Evolutionary conservation across 106 monocot species (phyloP).

Genomic region (Dactylorhiza incarnata): DNA sequence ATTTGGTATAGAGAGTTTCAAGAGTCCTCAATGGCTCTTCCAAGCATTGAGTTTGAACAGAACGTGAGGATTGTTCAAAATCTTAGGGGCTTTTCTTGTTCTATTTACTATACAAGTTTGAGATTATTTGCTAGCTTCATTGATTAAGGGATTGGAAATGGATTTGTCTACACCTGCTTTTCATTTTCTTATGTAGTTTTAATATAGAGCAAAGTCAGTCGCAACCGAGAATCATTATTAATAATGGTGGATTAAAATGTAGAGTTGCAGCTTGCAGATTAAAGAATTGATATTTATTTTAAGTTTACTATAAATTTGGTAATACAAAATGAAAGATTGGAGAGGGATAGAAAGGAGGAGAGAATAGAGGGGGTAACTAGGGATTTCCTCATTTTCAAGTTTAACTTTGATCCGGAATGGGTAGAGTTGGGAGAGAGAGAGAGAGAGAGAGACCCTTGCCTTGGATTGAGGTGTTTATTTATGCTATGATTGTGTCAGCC

Average conservation of each 20-base stretch:
- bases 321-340: no score
- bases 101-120: not conserved
- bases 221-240: not conserved
- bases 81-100: not conserved
- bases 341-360: no score
- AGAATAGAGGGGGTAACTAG: no score
- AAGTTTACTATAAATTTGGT: not conserved
- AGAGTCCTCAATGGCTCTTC: constrained; percentile 21
- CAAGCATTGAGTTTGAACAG: constrained; percentile 29
- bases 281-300: not conserved
- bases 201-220: not conserved
- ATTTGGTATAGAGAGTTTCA: constrained; percentile 19
- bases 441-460: no score
- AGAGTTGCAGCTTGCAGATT: not conserved
- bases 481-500: no score
- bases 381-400: no score
- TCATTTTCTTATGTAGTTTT: not conserved
- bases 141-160: not conserved
- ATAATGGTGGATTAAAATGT: not conserved
- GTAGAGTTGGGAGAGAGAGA: no score
- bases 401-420: no score
- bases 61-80: constrained; percentile 2
- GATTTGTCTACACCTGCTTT: not conserved
- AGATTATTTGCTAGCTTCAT: not conserved
- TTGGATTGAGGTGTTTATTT: no score